Base-by-base conservation (phyloP, 208 protist species). In the Trypanosoma melophagium region DNA sequence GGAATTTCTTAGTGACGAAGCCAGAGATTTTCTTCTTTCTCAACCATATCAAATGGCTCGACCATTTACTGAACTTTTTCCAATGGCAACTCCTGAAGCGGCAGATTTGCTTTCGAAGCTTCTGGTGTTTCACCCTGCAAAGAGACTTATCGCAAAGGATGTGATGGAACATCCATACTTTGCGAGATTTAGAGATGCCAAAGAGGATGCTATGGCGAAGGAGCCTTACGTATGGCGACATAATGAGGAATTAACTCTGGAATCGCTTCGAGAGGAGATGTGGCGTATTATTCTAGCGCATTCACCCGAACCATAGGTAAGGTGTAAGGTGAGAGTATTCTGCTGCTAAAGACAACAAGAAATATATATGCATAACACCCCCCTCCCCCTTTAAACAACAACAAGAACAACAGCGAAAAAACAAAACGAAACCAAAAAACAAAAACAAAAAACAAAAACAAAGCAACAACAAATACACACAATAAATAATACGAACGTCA, bases 51-150 rank as follows among this genome's bases (percentile, higher is more conserved):
- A 80, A 35, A 64, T 54, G 19, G 62, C 78, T 24, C 60, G 74
- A 12, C 68, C 84, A 12, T 93, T 94, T 55, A 79, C 55, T 1
- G 87, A 96, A 25, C 45, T 98, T 47, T 98, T 97, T 70, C 96
- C 97, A 10, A 96, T 89, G 67, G 97, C 96, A 2, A 89, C 90
- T 0, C 75, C 84, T 8, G 97, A 98, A 4, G 97, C 96, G 9
- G 72, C 95, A 7, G 97, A 98, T 75, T 72, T 99, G 19, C 70
- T 99, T 24, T 74, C 81, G 41, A 91, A 96, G 59, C 80, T 99
- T 8, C 81, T 99, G 21, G 92, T 98, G 44, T 99, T 99, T 70
- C 97, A 99, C 67, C 98, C 98, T 22, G 80, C 92, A 7, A 97
- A 97, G 79, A 85, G 98, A 31, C 74, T 97, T 31, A 98, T 94